These are phyloP conservation scores for Boletus bicolor DNA, from an alignment of 768 basidiomycete species.

Conservation along the genomic window DNA sequence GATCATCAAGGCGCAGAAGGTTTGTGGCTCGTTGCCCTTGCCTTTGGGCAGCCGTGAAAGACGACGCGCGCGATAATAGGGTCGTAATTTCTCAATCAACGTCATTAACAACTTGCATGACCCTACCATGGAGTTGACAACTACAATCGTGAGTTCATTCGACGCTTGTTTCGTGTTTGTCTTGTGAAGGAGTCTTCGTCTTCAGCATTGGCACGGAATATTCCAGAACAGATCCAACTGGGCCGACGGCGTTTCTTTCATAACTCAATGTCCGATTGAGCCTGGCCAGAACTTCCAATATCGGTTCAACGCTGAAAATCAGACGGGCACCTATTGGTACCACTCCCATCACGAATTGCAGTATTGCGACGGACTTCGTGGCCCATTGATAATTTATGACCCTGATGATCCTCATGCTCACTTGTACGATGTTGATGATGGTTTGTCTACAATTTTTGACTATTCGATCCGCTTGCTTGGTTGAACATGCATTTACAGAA, in stretches of 20 bases:
- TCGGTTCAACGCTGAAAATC: constrained; percentile 36
- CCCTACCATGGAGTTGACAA: constrained; percentile 32
- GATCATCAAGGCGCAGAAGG: constrained; percentile 43
- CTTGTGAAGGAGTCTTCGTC: background rate
- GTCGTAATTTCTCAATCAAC: constrained; percentile 34
- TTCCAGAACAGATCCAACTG: constrained; percentile 33
- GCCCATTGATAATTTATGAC: constrained; percentile 45
- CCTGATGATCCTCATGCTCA: constrained; percentile 39
- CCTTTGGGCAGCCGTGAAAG: background rate
- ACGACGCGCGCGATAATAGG: constrained; percentile 22
- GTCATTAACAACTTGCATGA: constrained; percentile 35
- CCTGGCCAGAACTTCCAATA: constrained; percentile 39
- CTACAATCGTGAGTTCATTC: constrained; percentile 34
- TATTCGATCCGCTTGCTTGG: background rate
- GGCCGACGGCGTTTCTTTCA: constrained; percentile 39
- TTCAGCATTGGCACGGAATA: constrained; percentile 36
- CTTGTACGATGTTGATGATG: constrained; percentile 48
- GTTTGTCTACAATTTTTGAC: constrained; percentile 19
- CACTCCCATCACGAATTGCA: constrained; percentile 41
- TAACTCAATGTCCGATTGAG: constrained; percentile 47
- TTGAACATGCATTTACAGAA: constrained; percentile 25
- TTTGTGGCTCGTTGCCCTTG: background rate
- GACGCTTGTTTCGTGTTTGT: background rate
- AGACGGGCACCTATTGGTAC: constrained; percentile 50
- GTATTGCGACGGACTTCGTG: constrained; percentile 42